Percentiles rank a stretch among this genome's conserved stretches.
These are phyloP conservation scores for Paramecium tetraurelia DNA, from an alignment of 73 alveolate genomes.

Conservation along the genomic window DNA sequence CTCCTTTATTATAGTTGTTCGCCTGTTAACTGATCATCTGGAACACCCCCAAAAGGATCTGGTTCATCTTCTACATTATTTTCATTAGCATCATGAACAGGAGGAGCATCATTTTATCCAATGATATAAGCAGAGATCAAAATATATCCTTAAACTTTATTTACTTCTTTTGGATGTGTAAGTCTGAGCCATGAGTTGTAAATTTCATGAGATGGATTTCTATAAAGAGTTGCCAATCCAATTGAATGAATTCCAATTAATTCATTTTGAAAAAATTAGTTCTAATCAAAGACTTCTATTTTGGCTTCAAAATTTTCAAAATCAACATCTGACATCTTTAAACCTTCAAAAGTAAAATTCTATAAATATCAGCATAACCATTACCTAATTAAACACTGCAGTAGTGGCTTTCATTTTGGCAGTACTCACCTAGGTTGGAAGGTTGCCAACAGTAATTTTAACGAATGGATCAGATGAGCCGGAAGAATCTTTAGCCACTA, in stretches of 20 bases:
- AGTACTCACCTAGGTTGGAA: constrained; percentile 80
- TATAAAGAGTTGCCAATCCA: constrained; percentile 87
- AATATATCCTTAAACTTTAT: constrained; percentile 83
- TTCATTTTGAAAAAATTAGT: constrained; percentile 76
- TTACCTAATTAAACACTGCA: constrained; percentile 88
- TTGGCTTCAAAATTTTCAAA: constrained; percentile 87
- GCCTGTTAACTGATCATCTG: constrained; percentile 73
- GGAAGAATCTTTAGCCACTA: constrained; percentile 82
- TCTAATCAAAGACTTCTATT: constrained; percentile 81
- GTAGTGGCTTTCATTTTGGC: constrained; percentile 70
- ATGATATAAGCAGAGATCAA: constrained; percentile 82
- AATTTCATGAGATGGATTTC: constrained; percentile 88
- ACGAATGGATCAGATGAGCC: constrained; percentile 95
- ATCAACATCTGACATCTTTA: constrained; percentile 73
- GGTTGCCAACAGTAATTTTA: constrained; percentile 79
- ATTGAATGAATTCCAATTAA: constrained; percentile 82
- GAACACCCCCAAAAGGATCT: constrained; percentile 72
- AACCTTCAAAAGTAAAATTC: constrained; percentile 79
- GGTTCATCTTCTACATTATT: constrained; percentile 82
- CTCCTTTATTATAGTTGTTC: constrained; percentile 70
- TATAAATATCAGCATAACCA: neutral
- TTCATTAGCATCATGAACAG: constrained; percentile 89
- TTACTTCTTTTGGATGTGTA: constrained; percentile 76
- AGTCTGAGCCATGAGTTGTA: constrained; percentile 82
- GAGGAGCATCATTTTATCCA: constrained; percentile 93